Evolutionary conservation across 306 rosid species (phyloP), one percentile per base, ranked within the genome.

Genomic region (Potentilla sterilis): DNA sequence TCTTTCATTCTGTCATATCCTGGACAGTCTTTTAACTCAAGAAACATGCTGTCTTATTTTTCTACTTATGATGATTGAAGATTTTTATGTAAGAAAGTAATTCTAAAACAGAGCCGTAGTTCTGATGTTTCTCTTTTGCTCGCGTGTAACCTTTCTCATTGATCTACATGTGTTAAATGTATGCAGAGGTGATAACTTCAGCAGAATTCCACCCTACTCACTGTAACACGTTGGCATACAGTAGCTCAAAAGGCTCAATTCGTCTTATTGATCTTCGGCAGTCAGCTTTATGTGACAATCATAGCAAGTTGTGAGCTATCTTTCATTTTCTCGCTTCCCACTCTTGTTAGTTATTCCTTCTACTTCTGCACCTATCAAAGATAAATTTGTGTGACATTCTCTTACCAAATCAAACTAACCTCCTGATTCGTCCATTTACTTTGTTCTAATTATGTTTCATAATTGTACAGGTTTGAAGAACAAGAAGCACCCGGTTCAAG

Each of bases 201-300:
- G 99, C 99, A 21, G 99, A 96, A 81, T 96, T 96, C 81, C 99
- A 96, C 84, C 99, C 99, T 35, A 80, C 88, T 71, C 98, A 96
- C 78, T 96, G 99, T 84, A 90, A 91, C 84, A 92, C 16, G 54
- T 78, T 96, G 86, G 99, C 99, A 40, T 96, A 96, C 79, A 96
- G 99, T 87, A 96, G 99, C 82, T 96, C 99, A 21, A 96, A 87
- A 82, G 99, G 99, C 63, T 96, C 99, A 76, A 89, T 96, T 72
- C 99, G 98, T 75, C 90, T 96, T 35, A 86, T 92, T 79, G 99
- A 96, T 84, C 75, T 96, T 86, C 92, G 99, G 86, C 99, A 96
- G 82, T 96, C 98, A 69, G 98, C 99, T 52, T 83, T 96, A 72
- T 96, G 99, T 58, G 99, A 96, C 86, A 88, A 96, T 83, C 98